A percentile compares a stretch with the other conserved stretches of the same genome.
Evolutionary conservation across 2,329 filamentous ascomycete genomes (phyloP).

Genomic region (Trichoderma sp.): DNA sequence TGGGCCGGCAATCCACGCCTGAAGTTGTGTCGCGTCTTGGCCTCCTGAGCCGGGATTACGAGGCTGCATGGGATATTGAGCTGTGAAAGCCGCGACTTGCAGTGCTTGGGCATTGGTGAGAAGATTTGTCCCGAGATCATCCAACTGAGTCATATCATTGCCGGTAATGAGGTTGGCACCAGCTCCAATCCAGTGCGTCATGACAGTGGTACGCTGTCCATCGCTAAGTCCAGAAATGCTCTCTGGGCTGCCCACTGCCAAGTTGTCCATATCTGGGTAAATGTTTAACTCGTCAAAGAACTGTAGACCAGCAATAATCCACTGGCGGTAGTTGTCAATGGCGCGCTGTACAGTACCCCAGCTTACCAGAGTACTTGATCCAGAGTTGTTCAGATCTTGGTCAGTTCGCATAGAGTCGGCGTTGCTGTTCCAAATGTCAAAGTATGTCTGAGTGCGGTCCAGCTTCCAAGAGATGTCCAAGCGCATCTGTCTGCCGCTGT

Average conservation of each 20-base stretch:
- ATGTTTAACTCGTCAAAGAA: slow-evolving; percentile 20
- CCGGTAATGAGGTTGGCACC: slow-evolving; percentile 23
- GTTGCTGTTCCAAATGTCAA: slow-evolving; percentile 23
- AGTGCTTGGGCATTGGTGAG: slow-evolving; percentile 20
- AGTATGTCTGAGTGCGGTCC: slow-evolving; percentile 22
- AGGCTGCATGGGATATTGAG: slow-evolving; percentile 22
- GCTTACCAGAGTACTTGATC: slow-evolving; percentile 13
- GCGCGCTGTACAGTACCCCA: slow-evolving; percentile 23
- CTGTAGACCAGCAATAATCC: slow-evolving; percentile 21
- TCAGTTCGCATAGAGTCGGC: slow-evolving; percentile 25
- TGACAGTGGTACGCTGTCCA: slow-evolving; percentile 21
- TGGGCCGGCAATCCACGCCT: slow-evolving; percentile 24
- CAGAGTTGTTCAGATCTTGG: slow-evolving; percentile 24
- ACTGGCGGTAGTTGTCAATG: slow-evolving; percentile 25
- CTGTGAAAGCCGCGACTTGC: slow-evolving; percentile 22
- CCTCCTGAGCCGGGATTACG: slow-evolving; percentile 22
- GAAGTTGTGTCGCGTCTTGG: slow-evolving; percentile 21
- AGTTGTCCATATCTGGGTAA: slow-evolving; percentile 23
- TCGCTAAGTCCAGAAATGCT: slow-evolving; percentile 21
- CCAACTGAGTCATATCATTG: slow-evolving; percentile 21
- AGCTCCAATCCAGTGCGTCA: slow-evolving; percentile 24
- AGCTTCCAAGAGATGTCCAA: slow-evolving; percentile 25
- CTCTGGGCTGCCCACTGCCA: slow-evolving; percentile 21
- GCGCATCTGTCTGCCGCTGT: slow-evolving; percentile 21
- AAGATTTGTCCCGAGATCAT: slow-evolving; percentile 19